Percentiles rank a stretch among this genome's conserved stretches.
phyloP scores from a whole-genome alignment of 2,329 filamentous ascomycete species.

The Didymella glomerata region DNA sequence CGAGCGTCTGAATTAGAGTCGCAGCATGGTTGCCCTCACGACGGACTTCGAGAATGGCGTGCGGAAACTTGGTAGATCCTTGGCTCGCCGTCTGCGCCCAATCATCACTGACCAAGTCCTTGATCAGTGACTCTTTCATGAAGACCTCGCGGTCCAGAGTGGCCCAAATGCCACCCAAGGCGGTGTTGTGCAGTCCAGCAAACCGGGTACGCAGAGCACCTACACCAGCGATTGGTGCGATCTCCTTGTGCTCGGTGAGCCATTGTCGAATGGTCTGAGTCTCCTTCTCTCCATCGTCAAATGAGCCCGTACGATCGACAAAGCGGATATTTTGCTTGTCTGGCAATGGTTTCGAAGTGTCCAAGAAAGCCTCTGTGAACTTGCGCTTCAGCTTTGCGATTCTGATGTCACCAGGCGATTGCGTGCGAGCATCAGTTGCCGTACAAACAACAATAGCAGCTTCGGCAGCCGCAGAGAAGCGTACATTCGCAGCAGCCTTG shows the following conservation, averaged over 20 bases:
- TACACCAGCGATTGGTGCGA: constrained; percentile 58
- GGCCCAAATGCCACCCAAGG: constrained; percentile 56
- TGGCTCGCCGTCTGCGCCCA: constrained; percentile 40
- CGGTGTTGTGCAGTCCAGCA: constrained; percentile 56
- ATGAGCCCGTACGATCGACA: constrained; percentile 12
- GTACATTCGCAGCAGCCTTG: constrained; percentile 45
- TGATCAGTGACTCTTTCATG: constrained; percentile 48
- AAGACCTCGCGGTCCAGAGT: constrained; percentile 58
- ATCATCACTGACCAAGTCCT: constrained; percentile 43
- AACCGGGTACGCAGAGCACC: constrained; percentile 59
- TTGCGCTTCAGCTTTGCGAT: constrained; percentile 54
- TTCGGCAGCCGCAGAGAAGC: constrained; percentile 48
- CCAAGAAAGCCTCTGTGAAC: constrained; percentile 52
- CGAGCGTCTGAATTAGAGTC: constrained; percentile 54
- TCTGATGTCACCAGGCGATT: constrained; percentile 29
- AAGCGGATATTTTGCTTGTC: constrained; percentile 28
- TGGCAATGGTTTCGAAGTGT: constrained; percentile 32
- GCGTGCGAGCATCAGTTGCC: constrained; percentile 24
- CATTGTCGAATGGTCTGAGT: constrained; percentile 51
- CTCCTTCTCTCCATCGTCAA: constrained; percentile 18
- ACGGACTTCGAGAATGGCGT: constrained; percentile 61
- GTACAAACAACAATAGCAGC: constrained; percentile 42
- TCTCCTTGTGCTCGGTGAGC: constrained; percentile 54
- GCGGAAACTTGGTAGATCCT: constrained; percentile 54
- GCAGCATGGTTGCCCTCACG: constrained; percentile 55